Evolutionary conservation across 176 grass and related monocot genomes (phyloP).

Genomic region (Musa acuminata): DNA sequence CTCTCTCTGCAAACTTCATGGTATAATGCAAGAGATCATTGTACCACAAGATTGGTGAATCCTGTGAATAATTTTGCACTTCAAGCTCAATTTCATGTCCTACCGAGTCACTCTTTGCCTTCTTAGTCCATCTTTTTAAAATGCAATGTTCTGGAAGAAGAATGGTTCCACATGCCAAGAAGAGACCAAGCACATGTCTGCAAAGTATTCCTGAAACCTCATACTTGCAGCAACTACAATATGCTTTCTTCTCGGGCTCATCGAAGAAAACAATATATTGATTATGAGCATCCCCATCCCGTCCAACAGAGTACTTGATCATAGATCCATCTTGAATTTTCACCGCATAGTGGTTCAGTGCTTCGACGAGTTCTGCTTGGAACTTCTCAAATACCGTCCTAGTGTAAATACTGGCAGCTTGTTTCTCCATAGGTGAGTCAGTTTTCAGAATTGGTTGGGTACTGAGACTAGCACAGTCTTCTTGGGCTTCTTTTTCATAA

Average conservation of each 20-base stretch:
- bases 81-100: conserved; percentile 29
- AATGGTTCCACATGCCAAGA: conserved; percentile 42
- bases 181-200: conserved; percentile 70
- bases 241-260: conserved; percentile 60
- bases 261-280: conserved; percentile 54
- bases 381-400: conserved; percentile 58
- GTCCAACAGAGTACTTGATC: conserved; percentile 65
- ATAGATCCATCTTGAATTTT: conserved; percentile 72
- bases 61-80: conserved; percentile 30
- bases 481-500: conserved; percentile 49
- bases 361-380: conserved; percentile 67
- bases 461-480: conserved; percentile 38
- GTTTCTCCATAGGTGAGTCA: conserved; percentile 63
- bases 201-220: conserved; percentile 66
- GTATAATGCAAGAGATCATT: conserved; percentile 58
- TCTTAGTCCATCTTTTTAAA: conserved; percentile 69
- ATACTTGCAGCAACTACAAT: conserved; percentile 72
- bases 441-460: conserved; percentile 61
- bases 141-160: conserved; percentile 62
- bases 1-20: conserved; percentile 70
- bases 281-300: conserved; percentile 32
- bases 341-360: conserved; percentile 46
- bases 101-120: conserved; percentile 51
- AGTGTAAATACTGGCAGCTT: conserved; percentile 65
- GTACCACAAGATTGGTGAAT: conserved; percentile 46